A percentile compares a stretch with the other conserved stretches of the same genome.
Evolutionary conservation across 495 filamentous ascomycete genomes (phyloP).

Genomic region (Cercophora newfieldiana): DNA sequence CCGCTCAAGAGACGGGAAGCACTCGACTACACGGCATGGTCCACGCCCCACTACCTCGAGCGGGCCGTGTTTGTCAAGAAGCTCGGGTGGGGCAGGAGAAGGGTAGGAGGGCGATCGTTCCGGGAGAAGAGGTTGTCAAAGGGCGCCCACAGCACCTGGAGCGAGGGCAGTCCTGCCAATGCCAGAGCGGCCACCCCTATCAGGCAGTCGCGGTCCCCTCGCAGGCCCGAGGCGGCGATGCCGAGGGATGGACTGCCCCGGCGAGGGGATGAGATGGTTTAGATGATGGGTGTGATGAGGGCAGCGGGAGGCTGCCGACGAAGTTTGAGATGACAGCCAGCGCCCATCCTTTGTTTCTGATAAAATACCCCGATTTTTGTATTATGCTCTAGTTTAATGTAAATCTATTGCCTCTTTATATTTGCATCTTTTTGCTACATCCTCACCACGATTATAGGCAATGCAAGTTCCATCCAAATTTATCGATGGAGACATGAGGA

Average conservation of each 20-base stretch:
- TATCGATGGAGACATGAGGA: no score
- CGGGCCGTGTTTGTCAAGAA: slow-evolving; percentile 10
- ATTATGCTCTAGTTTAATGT: no score
- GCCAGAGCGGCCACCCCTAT: not conserved
- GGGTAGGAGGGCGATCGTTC: not conserved
- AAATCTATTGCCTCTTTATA: no score
- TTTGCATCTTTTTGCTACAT: no score
- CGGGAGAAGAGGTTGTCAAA: not conserved
- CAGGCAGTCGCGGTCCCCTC: not conserved
- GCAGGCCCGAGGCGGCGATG: not conserved
- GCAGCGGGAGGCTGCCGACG: not conserved
- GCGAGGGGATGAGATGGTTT: not conserved
- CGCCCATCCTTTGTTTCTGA: no score
- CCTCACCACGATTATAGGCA: no score
- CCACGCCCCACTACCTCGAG: not conserved
- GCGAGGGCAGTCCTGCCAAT: not conserved
- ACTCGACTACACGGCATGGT: not conserved
- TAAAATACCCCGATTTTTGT: no score
- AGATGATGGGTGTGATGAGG: not conserved
- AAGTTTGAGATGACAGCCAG: no score
- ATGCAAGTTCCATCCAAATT: no score
- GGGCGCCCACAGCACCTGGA: not conserved
- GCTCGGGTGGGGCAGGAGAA: slow-evolving; percentile 10
- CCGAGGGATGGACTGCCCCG: not conserved
- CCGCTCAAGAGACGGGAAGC: slow-evolving; percentile 35